Conservation (phyloP, 768 basidiomycete genomes). For the Russula dissimulans region DNA sequence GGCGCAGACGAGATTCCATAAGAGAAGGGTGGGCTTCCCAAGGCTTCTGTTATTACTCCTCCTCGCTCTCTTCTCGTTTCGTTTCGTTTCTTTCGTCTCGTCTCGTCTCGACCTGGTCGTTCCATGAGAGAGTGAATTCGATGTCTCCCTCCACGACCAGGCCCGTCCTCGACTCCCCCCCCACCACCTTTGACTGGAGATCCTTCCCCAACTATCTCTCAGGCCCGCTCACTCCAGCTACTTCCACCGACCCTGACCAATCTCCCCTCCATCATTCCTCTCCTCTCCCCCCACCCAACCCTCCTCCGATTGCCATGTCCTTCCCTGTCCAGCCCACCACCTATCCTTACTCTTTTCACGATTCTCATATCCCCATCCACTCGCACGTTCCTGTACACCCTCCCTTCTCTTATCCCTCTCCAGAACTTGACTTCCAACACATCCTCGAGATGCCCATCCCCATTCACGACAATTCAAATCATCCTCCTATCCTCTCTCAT, state of each 20-base stretch:
- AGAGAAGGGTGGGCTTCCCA: background rate
- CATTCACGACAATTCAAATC: conserved; percentile 6
- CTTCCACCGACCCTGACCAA: background rate
- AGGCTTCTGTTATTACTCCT: conserved; percentile 1
- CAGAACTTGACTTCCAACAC: conserved; percentile 13
- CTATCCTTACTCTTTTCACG: conserved; percentile 17
- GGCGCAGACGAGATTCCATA: background rate
- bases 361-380: conserved; percentile 10
- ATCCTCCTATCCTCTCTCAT: conserved; percentile 6
- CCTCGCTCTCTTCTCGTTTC: background rate
- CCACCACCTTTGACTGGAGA: conserved; percentile 4
- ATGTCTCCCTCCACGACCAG: conserved; percentile 13
- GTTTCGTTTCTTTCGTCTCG: background rate
- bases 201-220: conserved; percentile 13
- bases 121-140: background rate
- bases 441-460: conserved; percentile 14
- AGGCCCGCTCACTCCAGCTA: background rate
- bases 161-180: background rate
- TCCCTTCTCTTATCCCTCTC: conserved; percentile 11
- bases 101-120: background rate
- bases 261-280: conserved; percentile 1
- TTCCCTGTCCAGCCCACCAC: conserved; percentile 11
- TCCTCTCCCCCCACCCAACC: background rate
- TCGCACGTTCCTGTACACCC: background rate
- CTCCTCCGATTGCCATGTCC: conserved; percentile 6